Evolutionary conservation across 140 eudicot genomes (phyloP).

Genomic region (Oenanthe javanica): DNA sequence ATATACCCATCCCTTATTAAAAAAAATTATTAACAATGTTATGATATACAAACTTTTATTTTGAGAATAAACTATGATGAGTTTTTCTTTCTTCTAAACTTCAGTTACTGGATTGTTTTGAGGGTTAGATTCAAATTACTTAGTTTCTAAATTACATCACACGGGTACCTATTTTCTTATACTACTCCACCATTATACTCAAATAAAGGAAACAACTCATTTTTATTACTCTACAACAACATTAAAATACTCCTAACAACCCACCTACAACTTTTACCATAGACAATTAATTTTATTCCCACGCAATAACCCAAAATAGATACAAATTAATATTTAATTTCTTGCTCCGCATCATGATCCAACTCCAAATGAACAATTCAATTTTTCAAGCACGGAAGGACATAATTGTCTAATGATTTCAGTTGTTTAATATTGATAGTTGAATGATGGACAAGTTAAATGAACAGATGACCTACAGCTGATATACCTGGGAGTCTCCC

Average conservation of each 20-base stretch:
- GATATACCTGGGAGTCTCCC: conserved; percentile 91
- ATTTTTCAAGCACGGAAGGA: neutral
- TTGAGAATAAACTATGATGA: too few species aligned
- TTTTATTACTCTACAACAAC: neutral
- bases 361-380: neutral
- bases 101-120: too few species aligned
- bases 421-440: neutral
- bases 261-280: neutral
- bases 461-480: conserved; percentile 9
- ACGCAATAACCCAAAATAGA: neutral
- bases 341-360: neutral
- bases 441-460: neutral
- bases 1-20: too few species aligned
- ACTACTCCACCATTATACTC: neutral
- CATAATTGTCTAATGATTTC: neutral
- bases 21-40: too few species aligned
- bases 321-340: neutral
- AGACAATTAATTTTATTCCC: too few species aligned
- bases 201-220: neutral
- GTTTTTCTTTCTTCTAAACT: too few species aligned
- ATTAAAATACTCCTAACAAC: neutral
- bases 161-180: neutral
- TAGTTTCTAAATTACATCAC: too few species aligned
- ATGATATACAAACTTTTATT: too few species aligned
- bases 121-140: too few species aligned